Evolutionary conservation across 257 asterid species (phyloP), one percentile per base, ranked within the genome.

Genomic region (Scutellaria barbata): DNA sequence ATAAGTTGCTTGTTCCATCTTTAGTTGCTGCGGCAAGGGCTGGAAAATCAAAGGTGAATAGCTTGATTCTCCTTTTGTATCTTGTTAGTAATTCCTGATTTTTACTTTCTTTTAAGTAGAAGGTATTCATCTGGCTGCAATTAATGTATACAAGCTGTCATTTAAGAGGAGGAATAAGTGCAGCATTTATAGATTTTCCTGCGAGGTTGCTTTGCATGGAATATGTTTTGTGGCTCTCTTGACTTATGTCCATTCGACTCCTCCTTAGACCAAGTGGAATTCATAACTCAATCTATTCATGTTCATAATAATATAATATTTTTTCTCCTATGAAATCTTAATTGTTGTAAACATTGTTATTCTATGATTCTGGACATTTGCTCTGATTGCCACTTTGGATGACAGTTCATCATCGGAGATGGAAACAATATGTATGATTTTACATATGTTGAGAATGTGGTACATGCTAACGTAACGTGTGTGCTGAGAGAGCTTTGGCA

Each of bases 401-500:
- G 66, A 52, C 84, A 89, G 94, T 89, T 85, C 75, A 87, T 89
- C 47, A 85, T 89, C 20, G 96, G 96, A 17, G 84, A 84, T 73
- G 94, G 94, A 55, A 82, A 87, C 78, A 89, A 89, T 76, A 57
- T 81, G 79, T 83, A 82, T 46, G 96, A 89, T 80, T 89, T 85
- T 73, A 89, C 96, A 48, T 89, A 89, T 47, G 96, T 87, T 51
- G 96, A 85, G 78, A 89, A 89, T 77, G 96, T 89, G 41, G 96
- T 86, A 68, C 96, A 89, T 74, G 96, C 91, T 72, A 94, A 85
- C 63, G 76, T 89, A 66, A 85, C 63, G 76, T 89, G 63, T 89
- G 96, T 77, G 96, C 94, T 63, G 96, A 89, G 50, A 81, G 86
- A 83, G 96, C 94, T 20, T 81, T 87, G 77, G 94, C 96, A 62